Evolutionary conservation across 495 filamentous ascomycete genomes (phyloP).

Genomic region (Hypoxylon trugodes): DNA sequence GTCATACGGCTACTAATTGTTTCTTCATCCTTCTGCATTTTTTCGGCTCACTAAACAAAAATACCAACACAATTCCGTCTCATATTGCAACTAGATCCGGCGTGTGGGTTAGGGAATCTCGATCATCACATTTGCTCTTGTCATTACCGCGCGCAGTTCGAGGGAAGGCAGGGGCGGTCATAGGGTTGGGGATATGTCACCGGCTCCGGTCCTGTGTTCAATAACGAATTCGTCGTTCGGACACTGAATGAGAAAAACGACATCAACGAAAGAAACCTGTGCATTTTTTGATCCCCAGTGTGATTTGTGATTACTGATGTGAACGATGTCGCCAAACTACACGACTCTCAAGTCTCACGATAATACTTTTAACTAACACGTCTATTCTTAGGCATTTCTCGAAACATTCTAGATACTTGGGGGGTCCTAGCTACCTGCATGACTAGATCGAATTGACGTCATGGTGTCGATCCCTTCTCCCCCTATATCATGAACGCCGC

Average conservation of each 20-base stretch:
- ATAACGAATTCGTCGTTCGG: constrained; percentile 46
- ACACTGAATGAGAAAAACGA: constrained; percentile 48
- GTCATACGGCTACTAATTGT: constrained; percentile 63
- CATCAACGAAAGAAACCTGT: constrained; percentile 20
- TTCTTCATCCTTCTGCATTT: constrained; percentile 39
- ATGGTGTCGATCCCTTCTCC: no score
- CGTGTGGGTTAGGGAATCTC: constrained; percentile 48
- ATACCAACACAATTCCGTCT: constrained; percentile 40
- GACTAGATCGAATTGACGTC: no score
- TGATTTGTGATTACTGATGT: neutral
- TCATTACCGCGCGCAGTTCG: constrained; percentile 42
- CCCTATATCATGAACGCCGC: no score
- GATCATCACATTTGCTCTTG: constrained; percentile 47
- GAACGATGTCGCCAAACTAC: no score
- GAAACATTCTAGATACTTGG: no score
- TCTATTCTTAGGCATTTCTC: no score
- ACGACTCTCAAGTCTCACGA: no score
- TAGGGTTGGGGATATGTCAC: constrained; percentile 41
- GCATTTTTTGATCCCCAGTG: constrained; percentile 17
- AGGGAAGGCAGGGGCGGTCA: constrained; percentile 43
- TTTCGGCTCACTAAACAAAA: constrained; percentile 44
- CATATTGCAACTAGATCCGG: constrained; percentile 48
- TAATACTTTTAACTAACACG: no score
- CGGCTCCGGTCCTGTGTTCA: constrained; percentile 46
- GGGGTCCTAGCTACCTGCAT: no score